These are phyloP conservation scores for Histomonas meleagridis DNA, from an alignment of 208 protist species.

Conservation along the genomic window DNA sequence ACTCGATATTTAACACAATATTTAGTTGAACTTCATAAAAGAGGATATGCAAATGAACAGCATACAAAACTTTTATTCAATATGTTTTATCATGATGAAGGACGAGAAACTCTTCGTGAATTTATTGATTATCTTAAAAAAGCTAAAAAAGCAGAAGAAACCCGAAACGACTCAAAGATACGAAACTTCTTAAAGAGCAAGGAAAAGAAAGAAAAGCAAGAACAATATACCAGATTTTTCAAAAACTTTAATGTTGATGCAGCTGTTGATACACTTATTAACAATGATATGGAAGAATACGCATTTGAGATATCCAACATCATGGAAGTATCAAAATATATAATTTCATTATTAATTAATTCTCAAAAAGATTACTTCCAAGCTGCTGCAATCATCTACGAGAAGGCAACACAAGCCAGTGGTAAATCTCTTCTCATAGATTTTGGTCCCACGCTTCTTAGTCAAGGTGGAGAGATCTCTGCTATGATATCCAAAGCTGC, in stretches of 20 bases:
- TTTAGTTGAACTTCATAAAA: background rate
- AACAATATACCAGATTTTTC: background rate
- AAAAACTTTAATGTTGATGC: background rate
- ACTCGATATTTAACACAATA: background rate
- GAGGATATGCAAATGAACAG: background rate
- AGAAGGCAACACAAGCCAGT: background rate
- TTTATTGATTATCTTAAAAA: background rate
- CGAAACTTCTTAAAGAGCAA: too few relatives aligned
- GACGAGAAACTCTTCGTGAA: background rate
- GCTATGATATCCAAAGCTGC: background rate
- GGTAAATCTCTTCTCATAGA: background rate
- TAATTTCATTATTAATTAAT: background rate
- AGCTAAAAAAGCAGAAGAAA: background rate
- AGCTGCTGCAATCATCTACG: background rate
- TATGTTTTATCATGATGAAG: background rate
- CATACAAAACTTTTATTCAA: slow-evolving; percentile 5
- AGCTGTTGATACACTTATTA: background rate
- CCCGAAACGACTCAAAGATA: background rate
- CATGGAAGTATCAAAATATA: background rate
- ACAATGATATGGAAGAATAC: background rate
- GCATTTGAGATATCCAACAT: background rate
- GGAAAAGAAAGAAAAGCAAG: background rate
- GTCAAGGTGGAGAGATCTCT: background rate
- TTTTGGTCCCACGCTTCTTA: background rate
- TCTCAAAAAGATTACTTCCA: background rate